phyloP scores from a whole-genome alignment of 129 eudicot species.

The Tagetes patula region DNA sequence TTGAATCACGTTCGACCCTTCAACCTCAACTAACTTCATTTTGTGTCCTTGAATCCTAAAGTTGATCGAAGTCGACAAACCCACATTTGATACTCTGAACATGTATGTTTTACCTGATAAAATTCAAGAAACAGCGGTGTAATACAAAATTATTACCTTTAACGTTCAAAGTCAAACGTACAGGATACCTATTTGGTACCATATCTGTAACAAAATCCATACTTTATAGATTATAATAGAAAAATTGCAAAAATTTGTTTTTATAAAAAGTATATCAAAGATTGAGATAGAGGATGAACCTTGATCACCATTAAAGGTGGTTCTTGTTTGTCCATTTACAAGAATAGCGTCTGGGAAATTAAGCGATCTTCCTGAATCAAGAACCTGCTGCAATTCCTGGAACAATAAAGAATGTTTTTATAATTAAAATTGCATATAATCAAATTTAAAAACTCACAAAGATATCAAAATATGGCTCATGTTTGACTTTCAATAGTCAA shows the following conservation, averaged over 20 bases:
- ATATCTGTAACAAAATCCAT: neutral
- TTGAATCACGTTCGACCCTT: slow-evolving; percentile 86
- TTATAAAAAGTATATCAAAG: neutral
- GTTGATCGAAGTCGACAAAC: slow-evolving; percentile 81
- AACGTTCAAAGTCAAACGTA: slow-evolving; percentile 24
- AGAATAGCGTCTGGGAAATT: slow-evolving; percentile 81
- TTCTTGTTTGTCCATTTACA: slow-evolving; percentile 62
- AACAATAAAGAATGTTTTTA: slow-evolving; percentile 14
- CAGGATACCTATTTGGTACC: neutral
- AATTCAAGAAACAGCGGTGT: neutral
- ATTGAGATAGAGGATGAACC: slow-evolving; percentile 33
- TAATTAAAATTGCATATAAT: neutral
- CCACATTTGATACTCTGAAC: slow-evolving; percentile 88
- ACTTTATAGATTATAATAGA: neutral
- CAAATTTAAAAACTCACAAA: slow-evolving; percentile 5
- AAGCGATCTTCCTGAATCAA: slow-evolving; percentile 73
- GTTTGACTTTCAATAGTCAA: slow-evolving; percentile 15
- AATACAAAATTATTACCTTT: neutral
- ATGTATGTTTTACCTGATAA: slow-evolving; percentile 86
- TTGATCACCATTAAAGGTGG: slow-evolving; percentile 73
- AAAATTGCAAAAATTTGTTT: neutral
- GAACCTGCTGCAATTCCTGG: slow-evolving; percentile 61
- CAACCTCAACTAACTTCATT: slow-evolving; percentile 88
- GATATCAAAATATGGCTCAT: slow-evolving; percentile 7
- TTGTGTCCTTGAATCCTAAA: slow-evolving; percentile 89